Base-by-base conservation (phyloP, 306 rosid species). In the Fragaria ananassa region DNA sequence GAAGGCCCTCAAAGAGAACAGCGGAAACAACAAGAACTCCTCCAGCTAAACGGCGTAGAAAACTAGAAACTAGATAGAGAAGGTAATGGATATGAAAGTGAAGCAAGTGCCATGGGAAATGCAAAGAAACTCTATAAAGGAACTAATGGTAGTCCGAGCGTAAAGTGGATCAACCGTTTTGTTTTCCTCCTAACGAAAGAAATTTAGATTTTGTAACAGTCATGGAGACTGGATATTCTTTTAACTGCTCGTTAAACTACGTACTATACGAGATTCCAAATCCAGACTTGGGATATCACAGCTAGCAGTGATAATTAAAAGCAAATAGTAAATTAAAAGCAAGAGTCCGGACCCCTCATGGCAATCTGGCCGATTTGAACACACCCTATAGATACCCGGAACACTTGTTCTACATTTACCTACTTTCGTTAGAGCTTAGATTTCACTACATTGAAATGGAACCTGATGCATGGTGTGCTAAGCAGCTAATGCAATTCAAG, bases 1-100 rank as follows among this genome's bases (percentile, higher is more conserved):
- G 81, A 39, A 70, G 84, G 74, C 81, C 84, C 56, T 72, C 57
- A 18, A 81, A 81, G 78, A 65, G 74, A 10, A 68, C 79, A 35
- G 82, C 42, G 2, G 65, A 72, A 19, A 21, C 74, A 1, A 15
- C 72, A 0, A 31, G 64, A 1, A 37, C 74, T 34, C 64, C 63
- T 71, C 81, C 81, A 23, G 78, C 78, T 11, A 81, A 81, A 65
- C 72, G 81, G 46, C 47, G 62, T 58, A 77, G 81, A n/a, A n/a
- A n/a, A n/a, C n/a, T n/a, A n/a, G n/a, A 63, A 63, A 61, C 39
- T 60, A 62, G 41, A 34, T 37, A 68, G 51, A 39, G 81, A 46
- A 17, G 49, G 71, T 21, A 66, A 6, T 37, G 71, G 64, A 71
- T 56, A 10, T 37, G 75, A 65, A 72, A 54, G 45, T 10, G 81